phyloP scores from a whole-genome alignment of 305 asterid genomes.

The Fraxinus sp. region DNA sequence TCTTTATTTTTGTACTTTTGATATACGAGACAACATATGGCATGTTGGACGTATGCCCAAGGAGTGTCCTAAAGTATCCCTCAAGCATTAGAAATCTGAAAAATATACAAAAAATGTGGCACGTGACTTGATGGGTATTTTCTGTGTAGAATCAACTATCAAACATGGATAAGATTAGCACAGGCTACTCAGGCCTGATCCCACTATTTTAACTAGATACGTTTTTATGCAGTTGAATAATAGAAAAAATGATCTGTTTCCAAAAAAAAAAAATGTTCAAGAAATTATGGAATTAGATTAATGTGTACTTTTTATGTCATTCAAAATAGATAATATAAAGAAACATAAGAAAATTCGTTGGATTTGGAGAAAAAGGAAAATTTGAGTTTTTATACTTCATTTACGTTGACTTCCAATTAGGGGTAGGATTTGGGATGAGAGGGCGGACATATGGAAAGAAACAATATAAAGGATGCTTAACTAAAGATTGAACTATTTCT shows the following conservation, averaged over 20 bases:
- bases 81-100: neutral
- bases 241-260: neutral
- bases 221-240: neutral
- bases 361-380: neutral
- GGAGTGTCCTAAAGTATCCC: neutral
- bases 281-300: neutral
- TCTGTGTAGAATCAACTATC: neutral
- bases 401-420: neutral
- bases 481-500: neutral
- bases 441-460: neutral
- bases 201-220: neutral
- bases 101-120: neutral
- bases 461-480: neutral
- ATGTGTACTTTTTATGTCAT: neutral
- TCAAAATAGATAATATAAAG: neutral
- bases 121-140: neutral
- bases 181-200: neutral
- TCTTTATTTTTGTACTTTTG: neutral
- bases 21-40: neutral
- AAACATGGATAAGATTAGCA: neutral
- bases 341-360: neutral
- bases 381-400: neutral
- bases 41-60: neutral
- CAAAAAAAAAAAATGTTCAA: neutral
- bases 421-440: neutral